Conservation (phyloP, 257 asterid species). For the Solanum chiquidenum region DNA sequence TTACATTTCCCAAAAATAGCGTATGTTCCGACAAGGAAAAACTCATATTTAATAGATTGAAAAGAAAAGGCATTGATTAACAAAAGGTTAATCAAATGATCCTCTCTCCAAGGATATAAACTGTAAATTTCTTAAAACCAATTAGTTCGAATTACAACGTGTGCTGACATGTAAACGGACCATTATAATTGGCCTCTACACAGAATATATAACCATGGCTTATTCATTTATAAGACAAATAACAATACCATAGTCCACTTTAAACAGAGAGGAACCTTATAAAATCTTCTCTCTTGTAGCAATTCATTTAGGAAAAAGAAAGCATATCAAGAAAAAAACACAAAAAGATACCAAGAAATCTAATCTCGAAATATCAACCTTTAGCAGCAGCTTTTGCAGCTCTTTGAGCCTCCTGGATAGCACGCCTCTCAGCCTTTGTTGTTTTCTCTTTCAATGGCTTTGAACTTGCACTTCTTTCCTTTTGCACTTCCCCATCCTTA, state of each 20-base stretch:
- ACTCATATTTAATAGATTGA: neutral
- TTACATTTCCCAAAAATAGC: neutral
- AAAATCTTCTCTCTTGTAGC: neutral
- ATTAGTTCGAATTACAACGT: neutral
- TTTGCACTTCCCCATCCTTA: constrained; percentile 41
- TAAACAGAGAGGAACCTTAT: neutral
- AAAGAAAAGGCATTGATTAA: neutral
- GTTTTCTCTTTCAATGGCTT: constrained; percentile 71
- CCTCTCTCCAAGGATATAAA: neutral
- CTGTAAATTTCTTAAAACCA: neutral
- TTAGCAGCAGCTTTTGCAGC: constrained; percentile 85
- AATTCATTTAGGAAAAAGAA: neutral
- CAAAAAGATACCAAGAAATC: neutral
- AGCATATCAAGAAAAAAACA: neutral
- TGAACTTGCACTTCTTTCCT: constrained; percentile 28
- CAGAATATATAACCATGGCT: neutral
- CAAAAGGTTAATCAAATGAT: neutral
- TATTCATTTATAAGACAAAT: neutral
- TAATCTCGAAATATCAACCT: constrained; percentile 25
- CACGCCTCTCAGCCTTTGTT: constrained; percentile 91
- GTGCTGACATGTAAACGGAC: neutral
- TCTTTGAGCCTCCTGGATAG: constrained; percentile 86
- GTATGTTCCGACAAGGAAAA: neutral
- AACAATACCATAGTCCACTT: neutral
- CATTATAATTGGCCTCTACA: neutral